Percentiles rank a stretch among this genome's conserved stretches.
Conservation (phyloP, 495 filamentous ascomycete genomes). For the Hypomontagnella submonticulosa region DNA sequence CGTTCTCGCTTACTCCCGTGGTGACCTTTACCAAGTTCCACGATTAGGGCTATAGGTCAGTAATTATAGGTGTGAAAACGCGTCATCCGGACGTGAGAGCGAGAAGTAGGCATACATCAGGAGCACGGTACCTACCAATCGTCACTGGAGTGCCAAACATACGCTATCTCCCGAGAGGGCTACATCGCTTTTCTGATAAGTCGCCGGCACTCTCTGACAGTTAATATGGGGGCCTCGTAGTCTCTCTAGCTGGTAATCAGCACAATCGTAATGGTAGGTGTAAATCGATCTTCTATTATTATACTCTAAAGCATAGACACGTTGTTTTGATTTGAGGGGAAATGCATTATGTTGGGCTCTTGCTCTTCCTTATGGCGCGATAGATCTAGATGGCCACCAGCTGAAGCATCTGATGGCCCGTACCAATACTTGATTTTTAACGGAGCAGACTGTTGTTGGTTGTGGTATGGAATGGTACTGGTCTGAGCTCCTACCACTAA, state of each 20-base stretch:
- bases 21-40: conserved; percentile 9
- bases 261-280: conserved; percentile 1
- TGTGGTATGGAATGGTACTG: conserved; percentile 19
- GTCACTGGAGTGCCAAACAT: conserved; percentile 7
- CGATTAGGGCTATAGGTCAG: conserved; percentile 11
- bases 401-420: neutral
- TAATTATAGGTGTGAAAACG: conserved; percentile 17
- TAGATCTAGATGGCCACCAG: conserved; percentile 2
- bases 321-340: neutral
- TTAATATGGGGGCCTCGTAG: conserved; percentile 22
- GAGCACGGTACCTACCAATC: neutral
- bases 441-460: conserved; percentile 2
- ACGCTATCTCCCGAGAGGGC: conserved; percentile 5
- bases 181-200: conserved; percentile 18
- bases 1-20: conserved; percentile 17
- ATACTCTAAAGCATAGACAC: no score
- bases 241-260: conserved; percentile 1
- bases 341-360: conserved; percentile 3
- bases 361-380: neutral
- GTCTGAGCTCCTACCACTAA: conserved; percentile 37
- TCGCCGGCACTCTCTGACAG: conserved; percentile 3
- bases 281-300: neutral
- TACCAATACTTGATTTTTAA: neutral
- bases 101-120: no score
- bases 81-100: neutral